Base-by-base conservation (phyloP, 768 basidiomycete genomes). In the Saitozyma podzolica region DNA sequence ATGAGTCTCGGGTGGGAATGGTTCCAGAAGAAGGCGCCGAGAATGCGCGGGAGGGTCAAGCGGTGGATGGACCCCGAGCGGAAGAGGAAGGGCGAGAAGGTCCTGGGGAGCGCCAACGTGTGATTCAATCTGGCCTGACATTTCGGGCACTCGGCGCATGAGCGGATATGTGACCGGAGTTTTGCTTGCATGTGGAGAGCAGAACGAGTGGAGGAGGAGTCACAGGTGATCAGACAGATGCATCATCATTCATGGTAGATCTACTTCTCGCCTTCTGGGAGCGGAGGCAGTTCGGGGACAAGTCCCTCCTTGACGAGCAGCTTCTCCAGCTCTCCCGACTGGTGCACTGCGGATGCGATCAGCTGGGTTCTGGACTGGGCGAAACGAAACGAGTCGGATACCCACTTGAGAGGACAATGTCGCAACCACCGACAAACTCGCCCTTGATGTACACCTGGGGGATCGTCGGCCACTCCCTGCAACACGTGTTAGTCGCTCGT, bases 381-480 rank as follows among this genome's bases (percentile, higher is more conserved):
- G 56, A 41, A 16, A 40, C 53, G 13, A 57, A 58, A 40, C 53
- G 13, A 57, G 57, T 9, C 14, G 2, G 49, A 40, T 54, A 86
- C 92, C 81, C 73, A 93, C 92, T 96, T 67, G 86, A 85, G 37
- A 97, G 79, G 19, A 97, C 81, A 69, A 99, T 97, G 81, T 99
- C 95, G 78, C 94, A 96, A 57, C 95, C 96, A 40, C 95, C 95
- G 48, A 99, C 84, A 73, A 99, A 99, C 78, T 96, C 93, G 6
- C 94, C 95, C 58, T 90, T 87, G 42, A 98, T 84, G 74, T 95
- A 99, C 11, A 99, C 79, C 78, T 99, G 95, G 10, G 95, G 95
- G 67, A 99, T 88, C 17, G 95, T 99, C 13, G 95, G 95, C 95
- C 95, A 99, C 66, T 96, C 91, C 20, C 94, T 98, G 70, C 40